Percentiles rank a stretch among this genome's conserved stretches.
Evolutionary conservation across 768 basidiomycete species (phyloP).

Genomic region (Cystofilobasidium capitatum): DNA sequence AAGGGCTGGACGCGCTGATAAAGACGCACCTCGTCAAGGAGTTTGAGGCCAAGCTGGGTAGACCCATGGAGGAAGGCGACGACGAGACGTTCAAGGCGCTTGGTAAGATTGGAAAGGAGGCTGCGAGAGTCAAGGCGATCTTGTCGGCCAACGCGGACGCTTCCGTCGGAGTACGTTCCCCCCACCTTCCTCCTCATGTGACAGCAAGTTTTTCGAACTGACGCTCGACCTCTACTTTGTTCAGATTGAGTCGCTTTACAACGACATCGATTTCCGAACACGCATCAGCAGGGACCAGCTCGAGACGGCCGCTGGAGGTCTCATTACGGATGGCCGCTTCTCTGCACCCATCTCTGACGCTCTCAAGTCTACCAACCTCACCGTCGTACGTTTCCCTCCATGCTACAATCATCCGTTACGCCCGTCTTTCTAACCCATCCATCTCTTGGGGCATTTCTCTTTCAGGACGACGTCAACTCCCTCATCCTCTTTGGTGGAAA

Average conservation of each 20-base stretch:
- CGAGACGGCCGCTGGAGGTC: constrained; percentile 60
- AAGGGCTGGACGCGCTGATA: constrained; percentile 72
- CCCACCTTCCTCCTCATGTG: background rate
- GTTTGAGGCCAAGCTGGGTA: constrained; percentile 55
- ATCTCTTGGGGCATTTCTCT: constrained; percentile 26
- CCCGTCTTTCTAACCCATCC: background rate
- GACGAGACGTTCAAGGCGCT: constrained; percentile 64
- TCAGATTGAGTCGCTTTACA: constrained; percentile 76
- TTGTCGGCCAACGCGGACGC: constrained; percentile 86
- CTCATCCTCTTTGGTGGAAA: constrained; percentile 88
- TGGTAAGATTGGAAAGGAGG: constrained; percentile 92
- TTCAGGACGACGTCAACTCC: constrained; percentile 67
- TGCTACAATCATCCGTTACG: background rate
- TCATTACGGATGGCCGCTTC: constrained; percentile 49
- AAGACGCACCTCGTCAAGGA: constrained; percentile 66
- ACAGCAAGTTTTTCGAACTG: background rate
- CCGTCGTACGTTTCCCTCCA: constrained; percentile 46
- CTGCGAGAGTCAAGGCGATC: constrained; percentile 77
- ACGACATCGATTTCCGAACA: constrained; percentile 80
- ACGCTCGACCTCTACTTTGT: background rate
- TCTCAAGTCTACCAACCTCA: constrained; percentile 55
- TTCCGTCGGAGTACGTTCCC: constrained; percentile 51
- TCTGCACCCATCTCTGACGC: constrained; percentile 67
- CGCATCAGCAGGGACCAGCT: constrained; percentile 70
- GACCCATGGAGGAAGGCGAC: constrained; percentile 48